phyloP scores from a whole-genome alignment of 2,329 filamentous ascomycete species.

The Botrytis deweyae region DNA sequence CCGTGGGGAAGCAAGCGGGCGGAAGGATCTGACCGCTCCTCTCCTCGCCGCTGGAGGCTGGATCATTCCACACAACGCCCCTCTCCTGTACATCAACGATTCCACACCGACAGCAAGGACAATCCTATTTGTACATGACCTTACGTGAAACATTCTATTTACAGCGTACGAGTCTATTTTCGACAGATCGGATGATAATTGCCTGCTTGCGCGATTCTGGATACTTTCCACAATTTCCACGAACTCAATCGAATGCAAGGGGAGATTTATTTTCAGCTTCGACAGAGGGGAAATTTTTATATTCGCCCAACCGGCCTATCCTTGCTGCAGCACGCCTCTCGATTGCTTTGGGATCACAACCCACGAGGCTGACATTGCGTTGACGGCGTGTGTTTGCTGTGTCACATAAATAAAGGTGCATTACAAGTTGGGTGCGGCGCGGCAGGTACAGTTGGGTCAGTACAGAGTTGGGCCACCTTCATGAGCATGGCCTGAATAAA shows the following conservation, averaged over 20 bases:
- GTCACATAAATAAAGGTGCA: neutral
- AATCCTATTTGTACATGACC: neutral
- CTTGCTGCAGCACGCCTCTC: slow-evolving; percentile 10
- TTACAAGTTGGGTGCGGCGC: neutral
- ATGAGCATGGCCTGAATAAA: neutral
- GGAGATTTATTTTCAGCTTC: neutral
- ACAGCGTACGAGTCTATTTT: neutral
- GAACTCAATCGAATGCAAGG: slow-evolving; percentile 2
- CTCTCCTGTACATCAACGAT: slow-evolving; percentile 4
- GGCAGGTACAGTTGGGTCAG: neutral
- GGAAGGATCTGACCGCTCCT: slow-evolving; percentile 18
- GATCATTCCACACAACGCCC: neutral
- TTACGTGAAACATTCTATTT: slow-evolving; percentile 13
- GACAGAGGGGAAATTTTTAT: neutral
- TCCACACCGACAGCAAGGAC: slow-evolving; percentile 10
- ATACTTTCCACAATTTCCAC: neutral
- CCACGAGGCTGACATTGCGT: slow-evolving; percentile 16
- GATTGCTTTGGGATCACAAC: slow-evolving; percentile 9
- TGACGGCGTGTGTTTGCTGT: slow-evolving; percentile 7
- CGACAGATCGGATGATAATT: neutral
- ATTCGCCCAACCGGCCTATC: neutral
- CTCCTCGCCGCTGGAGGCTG: neutral
- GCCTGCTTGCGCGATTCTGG: neutral
- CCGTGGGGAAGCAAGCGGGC: slow-evolving; percentile 4
- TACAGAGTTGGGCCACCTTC: neutral